Base-by-base conservation (phyloP, 108 stramenopile genomes). In the Cylindrotheca fusiformis region DNA sequence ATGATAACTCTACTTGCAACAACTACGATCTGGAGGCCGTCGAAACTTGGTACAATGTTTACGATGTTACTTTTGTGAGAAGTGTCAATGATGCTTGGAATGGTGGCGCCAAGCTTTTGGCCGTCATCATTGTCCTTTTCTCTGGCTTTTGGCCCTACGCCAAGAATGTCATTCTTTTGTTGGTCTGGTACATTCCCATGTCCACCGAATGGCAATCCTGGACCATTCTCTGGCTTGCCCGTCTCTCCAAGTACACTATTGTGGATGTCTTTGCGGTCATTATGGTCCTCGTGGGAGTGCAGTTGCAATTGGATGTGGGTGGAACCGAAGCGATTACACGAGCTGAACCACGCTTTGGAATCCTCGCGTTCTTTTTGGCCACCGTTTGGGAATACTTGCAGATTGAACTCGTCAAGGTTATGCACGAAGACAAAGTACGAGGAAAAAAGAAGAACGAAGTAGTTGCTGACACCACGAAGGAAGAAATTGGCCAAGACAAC, bases 251-350 rank as follows among this genome's bases (percentile, higher is more conserved):
- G 28, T 79, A 79, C 45, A 79, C 78, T 1, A 53, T 79, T 17
- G 70, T 79, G 22, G 78, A 79, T 52, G 70, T 79, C 2, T 79
- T 76, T 63, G 78, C 74, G 0, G 74, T 79, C 0, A 62, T 79
- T 12, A 51, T 24, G 10, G 50, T 79, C 2, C 52, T 79, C 44
- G 74, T 75, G 22, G 78, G 71, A 22, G 75, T 79, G 2, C 71
- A 72, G 32, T 52, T 79, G 26, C 74, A 79, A 63, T 52, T 76
- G 24, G 63, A 76, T 63, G 29, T 79, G 48, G 78, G 78, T 14
- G 74, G 71, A 44, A 68, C 67, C 12, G 70, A 71, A 44, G 70
- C 60, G 32, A 48, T 72, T 23, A 72, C 57, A 10, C 58, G 78
- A 33, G 78, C 70, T 2, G 78, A 79, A 48, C 66, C 78, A 18